Evolutionary conservation across 208 protist genomes (phyloP), one percentile per base, ranked within the genome.

Genomic region (Acanthamoeba healyi): DNA sequence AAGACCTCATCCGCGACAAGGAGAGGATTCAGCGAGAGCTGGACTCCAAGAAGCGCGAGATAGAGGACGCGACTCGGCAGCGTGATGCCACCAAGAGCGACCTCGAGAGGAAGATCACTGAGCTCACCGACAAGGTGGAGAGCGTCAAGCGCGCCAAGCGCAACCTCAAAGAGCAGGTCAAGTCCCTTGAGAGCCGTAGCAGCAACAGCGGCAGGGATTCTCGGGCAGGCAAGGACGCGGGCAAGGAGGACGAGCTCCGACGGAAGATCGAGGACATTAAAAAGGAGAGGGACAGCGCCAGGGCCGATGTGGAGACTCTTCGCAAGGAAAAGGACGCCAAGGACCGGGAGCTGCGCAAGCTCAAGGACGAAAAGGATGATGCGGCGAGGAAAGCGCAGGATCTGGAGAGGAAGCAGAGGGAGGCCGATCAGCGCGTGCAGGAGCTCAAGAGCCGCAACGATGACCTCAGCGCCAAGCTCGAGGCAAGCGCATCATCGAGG

Each of bases 211-310:
- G 65, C 65, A 67, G 61, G 61, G 44, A 67, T 17, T 67, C 61
- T 5, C 61, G 61, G 29, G 29, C 26, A 26, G 29, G 61, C 61
- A 36, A 79, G 36, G n/a, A 36, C 34, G 12, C 67, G 67, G 10
- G 9, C 14, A 82, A 54, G 72, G 72, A 82, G 42, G 72, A 82
- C 2, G 72, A 82, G 15, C 38, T 82, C 22, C 34, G 72, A 4
- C 34, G 24, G 17, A 82, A 82, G 72, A 82, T 82, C 72, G 72
- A 82, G 2, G 72, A 82, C 15, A 51, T 82, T 38, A 82, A 82
- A 38, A 44, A 29, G 38, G 72, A 82, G 42, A 3, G 72, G 22
- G 72, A 82, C 42, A 29, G 15, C 19, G 72, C 38, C 72, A 82
- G 26, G 42, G 72, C 72, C 72, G 72, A 82, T 4, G 72, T 34